Evolutionary conservation across 176 grass and related monocot genomes (phyloP).

Genomic region (Elymus sibiricus): DNA sequence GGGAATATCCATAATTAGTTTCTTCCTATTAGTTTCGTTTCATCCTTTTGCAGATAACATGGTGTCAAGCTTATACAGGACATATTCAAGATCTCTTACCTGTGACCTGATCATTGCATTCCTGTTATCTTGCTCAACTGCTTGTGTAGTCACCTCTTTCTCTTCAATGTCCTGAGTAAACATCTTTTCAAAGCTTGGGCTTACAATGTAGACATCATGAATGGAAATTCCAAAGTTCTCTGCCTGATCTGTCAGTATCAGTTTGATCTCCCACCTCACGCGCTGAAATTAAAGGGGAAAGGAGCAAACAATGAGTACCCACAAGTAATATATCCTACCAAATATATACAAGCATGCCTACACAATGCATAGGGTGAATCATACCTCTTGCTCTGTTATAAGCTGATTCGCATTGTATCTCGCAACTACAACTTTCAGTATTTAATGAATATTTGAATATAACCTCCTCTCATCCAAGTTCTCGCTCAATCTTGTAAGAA

Average conservation of each 20-base stretch:
- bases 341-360: conserved; percentile 12
- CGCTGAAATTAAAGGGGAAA: conserved; percentile 23
- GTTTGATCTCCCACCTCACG: conserved; percentile 78
- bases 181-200: conserved; percentile 78
- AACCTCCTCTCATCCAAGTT: conserved; percentile 87
- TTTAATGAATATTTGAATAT: conserved; percentile 86
- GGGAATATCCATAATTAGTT: neutral
- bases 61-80: neutral
- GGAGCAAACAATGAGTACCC: neutral
- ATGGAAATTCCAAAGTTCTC: conserved; percentile 66
- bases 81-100: conserved; percentile 26
- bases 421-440: conserved; percentile 76
- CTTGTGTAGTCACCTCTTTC: conserved; percentile 82
- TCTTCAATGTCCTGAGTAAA: conserved; percentile 68
- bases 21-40: neutral
- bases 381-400: conserved; percentile 31
- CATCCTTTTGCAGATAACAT: neutral
- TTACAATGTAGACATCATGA: conserved; percentile 76
- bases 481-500: conserved; percentile 44
- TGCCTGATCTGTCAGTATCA: conserved; percentile 75
- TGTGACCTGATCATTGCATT: conserved; percentile 77
- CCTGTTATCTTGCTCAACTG: conserved; percentile 79
- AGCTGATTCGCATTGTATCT: conserved; percentile 76
- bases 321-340: neutral
- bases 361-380: neutral